These are phyloP conservation scores for Lycium ferocissimum DNA, from an alignment of 257 asterid genomes.

Conservation along the genomic window DNA sequence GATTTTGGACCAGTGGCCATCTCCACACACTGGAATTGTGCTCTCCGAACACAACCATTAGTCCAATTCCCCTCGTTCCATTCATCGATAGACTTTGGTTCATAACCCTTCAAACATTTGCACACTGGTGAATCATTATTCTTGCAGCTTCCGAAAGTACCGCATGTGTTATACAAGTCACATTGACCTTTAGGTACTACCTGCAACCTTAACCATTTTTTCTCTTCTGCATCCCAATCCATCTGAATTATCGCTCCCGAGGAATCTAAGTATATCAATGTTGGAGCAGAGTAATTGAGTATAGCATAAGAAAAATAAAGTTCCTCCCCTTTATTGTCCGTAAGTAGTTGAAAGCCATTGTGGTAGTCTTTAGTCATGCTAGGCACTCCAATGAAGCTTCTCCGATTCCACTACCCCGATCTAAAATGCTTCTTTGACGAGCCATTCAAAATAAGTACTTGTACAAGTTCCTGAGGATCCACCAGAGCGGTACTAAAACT, in stretches of 20 bases:
- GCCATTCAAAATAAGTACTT: neutral
- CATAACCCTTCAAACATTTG: constrained; percentile 46
- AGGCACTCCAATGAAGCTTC: constrained; percentile 28
- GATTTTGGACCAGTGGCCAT: neutral
- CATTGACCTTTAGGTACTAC: constrained; percentile 36
- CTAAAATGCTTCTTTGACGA: neutral
- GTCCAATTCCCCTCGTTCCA: constrained; percentile 28
- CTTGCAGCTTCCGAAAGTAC: constrained; percentile 29
- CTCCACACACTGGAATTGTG: constrained; percentile 22
- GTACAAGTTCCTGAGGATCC: constrained; percentile 15
- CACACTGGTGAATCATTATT: constrained; percentile 36
- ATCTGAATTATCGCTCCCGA: constrained; percentile 30
- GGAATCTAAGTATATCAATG: constrained; percentile 9
- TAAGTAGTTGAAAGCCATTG: neutral
- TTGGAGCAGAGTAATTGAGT: neutral
- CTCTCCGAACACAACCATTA: constrained; percentile 19
- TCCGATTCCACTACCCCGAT: constrained; percentile 26
- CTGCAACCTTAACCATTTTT: constrained; percentile 39
- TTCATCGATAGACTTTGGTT: constrained; percentile 29
- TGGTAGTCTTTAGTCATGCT: neutral
- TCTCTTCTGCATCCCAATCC: constrained; percentile 38
- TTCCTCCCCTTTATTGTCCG: neutral
- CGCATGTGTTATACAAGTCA: constrained; percentile 45
- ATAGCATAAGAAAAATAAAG: neutral
- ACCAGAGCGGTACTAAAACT: neutral